A percentile compares a stretch with the other conserved stretches of the same genome.
Conservation (phyloP, 1,284 basidiomycete genomes). For the Ustilago loliicola region DNA sequence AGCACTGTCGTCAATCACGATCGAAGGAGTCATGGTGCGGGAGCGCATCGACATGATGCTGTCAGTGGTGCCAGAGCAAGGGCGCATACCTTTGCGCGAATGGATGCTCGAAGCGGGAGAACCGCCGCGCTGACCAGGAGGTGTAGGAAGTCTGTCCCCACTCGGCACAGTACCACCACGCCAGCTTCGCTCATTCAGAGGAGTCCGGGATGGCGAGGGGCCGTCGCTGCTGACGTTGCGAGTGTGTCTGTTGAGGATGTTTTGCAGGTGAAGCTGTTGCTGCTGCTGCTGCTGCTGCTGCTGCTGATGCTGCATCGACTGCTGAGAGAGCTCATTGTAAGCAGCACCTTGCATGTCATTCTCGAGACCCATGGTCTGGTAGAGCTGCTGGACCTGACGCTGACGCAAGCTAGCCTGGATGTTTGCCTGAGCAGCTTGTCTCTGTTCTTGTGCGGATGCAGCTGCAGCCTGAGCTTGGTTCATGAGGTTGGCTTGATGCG, state of each 20-base stretch:
- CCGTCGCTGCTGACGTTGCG: constrained; percentile 45
- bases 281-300: constrained; percentile 38
- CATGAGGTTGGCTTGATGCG: constrained; percentile 29
- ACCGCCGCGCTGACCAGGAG: constrained; percentile 31
- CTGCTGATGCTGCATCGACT: constrained; percentile 41
- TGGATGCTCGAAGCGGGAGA: constrained; percentile 44
- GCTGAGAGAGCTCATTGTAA: constrained; percentile 23
- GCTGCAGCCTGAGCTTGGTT: constrained; percentile 31
- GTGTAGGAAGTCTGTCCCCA: constrained; percentile 33
- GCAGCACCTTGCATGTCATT: constrained; percentile 9
- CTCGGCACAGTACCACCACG: constrained; percentile 23
- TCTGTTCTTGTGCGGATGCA: constrained; percentile 56
- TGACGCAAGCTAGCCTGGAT: constrained; percentile 63
- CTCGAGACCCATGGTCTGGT: constrained; percentile 52
- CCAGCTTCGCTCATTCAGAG: constrained; percentile 52
- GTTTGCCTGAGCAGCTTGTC: constrained; percentile 61
- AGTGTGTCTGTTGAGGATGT: constrained; percentile 41
- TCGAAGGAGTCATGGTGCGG: constrained; percentile 55
- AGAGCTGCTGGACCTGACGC: constrained; percentile 59
- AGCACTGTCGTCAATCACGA: constrained; percentile 62
- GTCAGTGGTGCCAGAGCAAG: constrained; percentile 45
- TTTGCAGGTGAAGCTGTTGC: constrained; percentile 49
- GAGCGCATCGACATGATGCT: constrained; percentile 53
- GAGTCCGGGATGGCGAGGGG: constrained; percentile 21
- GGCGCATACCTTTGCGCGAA: constrained; percentile 35